phyloP scores from a whole-genome alignment of 176 grass and related monocot genomes.

The Urochloa ruziziensis region DNA sequence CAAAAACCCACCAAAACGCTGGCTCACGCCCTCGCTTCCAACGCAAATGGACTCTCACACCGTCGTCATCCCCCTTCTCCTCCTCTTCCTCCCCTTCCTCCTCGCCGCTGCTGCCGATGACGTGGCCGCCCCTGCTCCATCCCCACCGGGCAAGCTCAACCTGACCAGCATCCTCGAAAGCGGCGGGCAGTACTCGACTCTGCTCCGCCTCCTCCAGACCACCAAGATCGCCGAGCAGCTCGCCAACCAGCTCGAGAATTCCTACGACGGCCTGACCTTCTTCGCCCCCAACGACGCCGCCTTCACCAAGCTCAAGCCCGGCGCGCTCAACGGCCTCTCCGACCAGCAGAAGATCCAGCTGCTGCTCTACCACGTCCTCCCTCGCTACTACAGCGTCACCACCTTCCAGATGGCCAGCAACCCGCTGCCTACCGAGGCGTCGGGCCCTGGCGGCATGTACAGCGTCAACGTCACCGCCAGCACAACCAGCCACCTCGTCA shows the following conservation, averaged over 20 bases:
- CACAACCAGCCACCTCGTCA: conserved; percentile 42
- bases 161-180: conserved; percentile 49
- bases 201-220: conserved; percentile 53
- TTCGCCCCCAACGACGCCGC: conserved; percentile 64
- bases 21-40: too few species aligned
- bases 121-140: conserved; percentile 22
- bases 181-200: conserved; percentile 50
- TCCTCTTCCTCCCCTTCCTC: conserved; percentile 24
- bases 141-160: conserved; percentile 17
- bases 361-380: conserved; percentile 61
- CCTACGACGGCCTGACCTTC: conserved; percentile 63
- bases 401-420: conserved; percentile 65
- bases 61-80: neutral
- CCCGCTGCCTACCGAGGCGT: conserved; percentile 66
- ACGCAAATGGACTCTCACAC: conserved; percentile 39
- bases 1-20: neutral
- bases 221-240: conserved; percentile 48
- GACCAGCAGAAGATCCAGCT: conserved; percentile 56
- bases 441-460: conserved; percentile 53
- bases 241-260: conserved; percentile 60
- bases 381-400: conserved; percentile 48
- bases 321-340: conserved; percentile 47
- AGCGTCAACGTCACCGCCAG: conserved; percentile 58
- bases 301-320: conserved; percentile 47
- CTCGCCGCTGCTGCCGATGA: neutral